Evolutionary conservation across 208 protist species (phyloP).

Genomic region (Trypanosoma melophagium): DNA sequence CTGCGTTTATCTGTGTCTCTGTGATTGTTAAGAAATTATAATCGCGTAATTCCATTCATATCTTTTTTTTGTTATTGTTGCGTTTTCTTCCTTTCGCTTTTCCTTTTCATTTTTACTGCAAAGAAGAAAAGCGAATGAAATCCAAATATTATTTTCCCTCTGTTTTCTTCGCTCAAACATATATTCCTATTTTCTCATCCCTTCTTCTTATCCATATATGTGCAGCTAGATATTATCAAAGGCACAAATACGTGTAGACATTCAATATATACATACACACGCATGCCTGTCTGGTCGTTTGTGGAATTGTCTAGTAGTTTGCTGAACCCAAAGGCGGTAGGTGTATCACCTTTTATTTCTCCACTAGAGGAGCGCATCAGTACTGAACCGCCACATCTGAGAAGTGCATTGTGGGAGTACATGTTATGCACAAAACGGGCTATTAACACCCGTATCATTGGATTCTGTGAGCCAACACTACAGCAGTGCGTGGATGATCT

Average conservation of each 20-base stretch:
- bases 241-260: conserved; percentile 1
- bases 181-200: not conserved
- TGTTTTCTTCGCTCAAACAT: conserved; percentile 11
- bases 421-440: conserved; percentile 75
- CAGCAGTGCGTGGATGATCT: conserved; percentile 77
- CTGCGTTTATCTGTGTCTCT: conserved; percentile 5
- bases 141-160: conserved; percentile 3
- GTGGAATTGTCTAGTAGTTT: conserved; percentile 75
- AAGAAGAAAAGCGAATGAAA: too few relatives aligned
- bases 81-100: too few relatives aligned
- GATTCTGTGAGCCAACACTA: conserved; percentile 83
- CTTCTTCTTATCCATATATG: conserved; percentile 2
- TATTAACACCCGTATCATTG: conserved; percentile 85
- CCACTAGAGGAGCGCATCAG: conserved; percentile 36
- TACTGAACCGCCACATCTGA: conserved; percentile 34
- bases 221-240: conserved; percentile 3
- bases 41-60: too few relatives aligned
- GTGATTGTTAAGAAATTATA: not conserved
- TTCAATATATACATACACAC: not conserved
- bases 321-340: conserved; percentile 69
- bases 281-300: conserved; percentile 56
- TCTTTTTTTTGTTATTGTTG: too few relatives aligned
- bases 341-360: conserved; percentile 58
- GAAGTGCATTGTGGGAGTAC: conserved; percentile 55
- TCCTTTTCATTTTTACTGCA: too few relatives aligned